phyloP scores from a whole-genome alignment of 2,329 filamentous ascomycete species.

The Ilyonectria sp. region DNA sequence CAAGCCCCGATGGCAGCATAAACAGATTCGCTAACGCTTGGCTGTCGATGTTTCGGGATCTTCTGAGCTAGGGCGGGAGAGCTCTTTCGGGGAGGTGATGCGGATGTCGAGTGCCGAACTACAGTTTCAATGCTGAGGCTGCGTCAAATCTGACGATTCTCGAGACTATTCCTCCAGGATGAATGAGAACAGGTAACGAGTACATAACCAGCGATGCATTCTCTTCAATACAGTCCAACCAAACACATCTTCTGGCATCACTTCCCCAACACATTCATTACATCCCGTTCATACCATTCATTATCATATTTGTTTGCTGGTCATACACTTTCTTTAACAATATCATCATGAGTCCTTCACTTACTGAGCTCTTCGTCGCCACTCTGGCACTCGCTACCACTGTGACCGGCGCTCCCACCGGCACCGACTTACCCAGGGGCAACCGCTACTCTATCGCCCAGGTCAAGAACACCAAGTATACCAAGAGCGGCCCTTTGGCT shows the following conservation, averaged over 20 bases:
- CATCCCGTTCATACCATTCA: neutral
- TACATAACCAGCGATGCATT: neutral
- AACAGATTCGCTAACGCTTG: neutral
- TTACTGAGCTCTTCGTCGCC: constrained; percentile 15
- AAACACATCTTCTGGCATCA: neutral
- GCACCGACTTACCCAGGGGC: constrained; percentile 5
- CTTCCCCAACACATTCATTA: neutral
- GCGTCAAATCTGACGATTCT: neutral
- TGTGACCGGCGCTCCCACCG: constrained; percentile 10
- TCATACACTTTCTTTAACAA: neutral
- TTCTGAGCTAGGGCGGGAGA: neutral
- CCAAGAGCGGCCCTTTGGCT: constrained; percentile 52
- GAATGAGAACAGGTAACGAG: neutral
- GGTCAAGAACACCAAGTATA: constrained; percentile 55
- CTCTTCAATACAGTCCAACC: neutral
- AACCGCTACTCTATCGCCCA: constrained; percentile 51
- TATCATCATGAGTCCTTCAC: constrained; percentile 14
- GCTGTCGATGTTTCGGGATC: neutral
- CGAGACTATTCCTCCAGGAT: neutral
- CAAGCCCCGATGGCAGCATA: constrained; percentile 5
- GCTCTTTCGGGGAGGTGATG: constrained; percentile 6
- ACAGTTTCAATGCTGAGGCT: neutral
- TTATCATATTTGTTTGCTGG: neutral
- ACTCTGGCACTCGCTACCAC: constrained; percentile 17
- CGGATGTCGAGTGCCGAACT: constrained; percentile 15